These are phyloP conservation scores for Cryptomeria japonica DNA, from an alignment of 75 land plant genomes.

Conservation along the genomic window DNA sequence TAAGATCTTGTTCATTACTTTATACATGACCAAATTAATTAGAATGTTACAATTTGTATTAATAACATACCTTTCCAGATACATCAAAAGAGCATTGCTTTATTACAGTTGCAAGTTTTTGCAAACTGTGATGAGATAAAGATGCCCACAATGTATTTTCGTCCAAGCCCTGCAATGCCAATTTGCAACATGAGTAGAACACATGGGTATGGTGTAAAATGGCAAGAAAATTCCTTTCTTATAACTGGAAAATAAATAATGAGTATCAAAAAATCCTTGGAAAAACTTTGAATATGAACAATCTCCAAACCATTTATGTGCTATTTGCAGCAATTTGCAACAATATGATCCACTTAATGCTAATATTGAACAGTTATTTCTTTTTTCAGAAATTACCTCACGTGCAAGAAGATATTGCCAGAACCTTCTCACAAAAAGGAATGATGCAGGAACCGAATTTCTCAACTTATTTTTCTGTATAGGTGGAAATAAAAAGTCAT, in stretches of 20 bases:
- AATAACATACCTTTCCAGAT: constrained; percentile 71
- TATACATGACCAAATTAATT: not conserved
- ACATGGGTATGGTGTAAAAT: not conserved
- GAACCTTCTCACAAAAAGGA: constrained; percentile 76
- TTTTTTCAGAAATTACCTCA: constrained; percentile 41
- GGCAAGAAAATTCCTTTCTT: not conserved
- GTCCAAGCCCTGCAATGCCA: constrained; percentile 48
- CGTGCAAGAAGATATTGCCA: constrained; percentile 85
- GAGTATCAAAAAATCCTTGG: not conserved
- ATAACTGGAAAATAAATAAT: not conserved
- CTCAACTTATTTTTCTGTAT: constrained; percentile 73
- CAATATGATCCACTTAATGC: not conserved
- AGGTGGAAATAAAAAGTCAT: constrained; percentile 1
- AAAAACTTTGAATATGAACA: not conserved
- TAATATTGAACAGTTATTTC: not conserved
- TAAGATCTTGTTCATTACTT: constrained; percentile 5
- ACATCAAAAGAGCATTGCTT: constrained; percentile 77
- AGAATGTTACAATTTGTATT: not conserved
- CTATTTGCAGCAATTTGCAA: not conserved
- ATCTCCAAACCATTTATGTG: not conserved
- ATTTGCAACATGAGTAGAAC: constrained; percentile 1
- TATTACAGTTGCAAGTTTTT: constrained; percentile 49
- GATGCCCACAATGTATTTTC: constrained; percentile 74
- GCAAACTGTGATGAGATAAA: constrained; percentile 50
- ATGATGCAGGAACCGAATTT: constrained; percentile 54